A percentile compares a stretch with the other conserved stretches of the same genome.
Evolutionary conservation across 352 stramenopile genomes (phyloP).

Genomic region (Phytophthora agathidicida): DNA sequence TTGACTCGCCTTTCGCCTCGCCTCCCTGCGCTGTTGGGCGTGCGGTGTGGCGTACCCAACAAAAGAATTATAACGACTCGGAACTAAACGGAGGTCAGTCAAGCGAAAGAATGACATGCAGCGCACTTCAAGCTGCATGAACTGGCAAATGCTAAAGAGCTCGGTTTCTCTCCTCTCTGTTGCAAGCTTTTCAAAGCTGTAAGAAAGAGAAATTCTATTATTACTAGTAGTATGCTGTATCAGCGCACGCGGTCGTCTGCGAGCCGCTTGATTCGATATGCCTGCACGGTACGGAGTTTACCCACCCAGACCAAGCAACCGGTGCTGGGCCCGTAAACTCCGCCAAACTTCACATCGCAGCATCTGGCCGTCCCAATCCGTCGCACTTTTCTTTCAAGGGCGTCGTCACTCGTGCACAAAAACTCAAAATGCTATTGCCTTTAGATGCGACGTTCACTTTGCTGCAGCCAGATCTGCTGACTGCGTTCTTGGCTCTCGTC

Average conservation of each 20-base stretch:
- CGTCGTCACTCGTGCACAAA: constrained; percentile 6
- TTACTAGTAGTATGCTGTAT: too few species aligned
- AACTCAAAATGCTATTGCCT: constrained; percentile 25
- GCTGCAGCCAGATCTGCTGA: not conserved
- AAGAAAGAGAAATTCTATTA: too few species aligned
- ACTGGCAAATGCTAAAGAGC: too few species aligned
- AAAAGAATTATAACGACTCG: constrained; percentile 31
- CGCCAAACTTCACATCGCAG: constrained; percentile 7
- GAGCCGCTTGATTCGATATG: too few species aligned
- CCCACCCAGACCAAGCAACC: too few species aligned
- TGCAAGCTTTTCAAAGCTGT: too few species aligned
- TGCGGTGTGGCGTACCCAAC: constrained; percentile 12
- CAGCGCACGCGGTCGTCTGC: too few species aligned
- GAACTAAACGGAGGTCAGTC: constrained; percentile 3
- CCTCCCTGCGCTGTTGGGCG: not conserved
- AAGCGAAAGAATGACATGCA: constrained; percentile 4
- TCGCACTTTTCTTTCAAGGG: constrained; percentile 19
- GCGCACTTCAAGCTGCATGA: too few species aligned
- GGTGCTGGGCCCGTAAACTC: too few species aligned
- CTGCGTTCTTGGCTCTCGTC: not conserved
- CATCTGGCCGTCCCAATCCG: constrained; percentile 5
- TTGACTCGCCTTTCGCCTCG: not conserved
- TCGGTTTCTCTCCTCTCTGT: too few species aligned
- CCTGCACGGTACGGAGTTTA: too few species aligned
- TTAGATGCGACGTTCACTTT: constrained; percentile 9